Conservation (phyloP, 179 eudicot genomes). For the Silene noctiflora region DNA sequence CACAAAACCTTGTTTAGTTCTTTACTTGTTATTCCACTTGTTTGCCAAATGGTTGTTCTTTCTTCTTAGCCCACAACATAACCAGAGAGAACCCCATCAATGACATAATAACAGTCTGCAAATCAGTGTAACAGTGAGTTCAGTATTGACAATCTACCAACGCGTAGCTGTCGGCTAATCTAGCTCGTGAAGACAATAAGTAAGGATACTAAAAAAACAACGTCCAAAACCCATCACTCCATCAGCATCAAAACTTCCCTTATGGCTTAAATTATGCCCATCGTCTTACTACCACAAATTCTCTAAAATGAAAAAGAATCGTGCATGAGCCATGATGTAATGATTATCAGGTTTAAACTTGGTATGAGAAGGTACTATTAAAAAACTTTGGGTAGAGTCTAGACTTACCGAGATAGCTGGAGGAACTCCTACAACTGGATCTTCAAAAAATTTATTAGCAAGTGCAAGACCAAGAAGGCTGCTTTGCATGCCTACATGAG, state of each 20-base stretch:
- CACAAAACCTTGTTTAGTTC: neutral
- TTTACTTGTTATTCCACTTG: neutral
- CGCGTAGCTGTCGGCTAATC: neutral
- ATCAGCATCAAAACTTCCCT: no score
- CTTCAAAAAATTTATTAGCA: constrained; percentile 80
- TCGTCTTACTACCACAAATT: no score
- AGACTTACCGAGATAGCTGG: constrained; percentile 88
- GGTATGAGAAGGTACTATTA: neutral
- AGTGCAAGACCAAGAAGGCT: constrained; percentile 92
- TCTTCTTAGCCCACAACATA: constrained; percentile 77
- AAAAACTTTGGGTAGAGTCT: neutral
- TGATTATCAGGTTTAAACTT: neutral
- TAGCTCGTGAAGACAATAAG: neutral
- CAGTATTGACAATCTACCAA: neutral
- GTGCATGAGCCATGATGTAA: no score
- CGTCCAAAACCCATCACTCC: neutral
- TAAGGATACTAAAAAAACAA: neutral
- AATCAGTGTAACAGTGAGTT: constrained; percentile 1
- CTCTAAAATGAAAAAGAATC: neutral
- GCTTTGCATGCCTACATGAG: constrained; percentile 82
- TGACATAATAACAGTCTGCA: constrained; percentile 89
- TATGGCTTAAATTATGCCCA: no score
- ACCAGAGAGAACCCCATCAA: constrained; percentile 91
- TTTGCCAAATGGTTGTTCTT: constrained; percentile 16
- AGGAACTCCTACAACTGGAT: constrained; percentile 85